Evolutionary conservation across 2,329 filamentous ascomycete genomes (phyloP).

Genomic region (Coleophoma crateriformis): DNA sequence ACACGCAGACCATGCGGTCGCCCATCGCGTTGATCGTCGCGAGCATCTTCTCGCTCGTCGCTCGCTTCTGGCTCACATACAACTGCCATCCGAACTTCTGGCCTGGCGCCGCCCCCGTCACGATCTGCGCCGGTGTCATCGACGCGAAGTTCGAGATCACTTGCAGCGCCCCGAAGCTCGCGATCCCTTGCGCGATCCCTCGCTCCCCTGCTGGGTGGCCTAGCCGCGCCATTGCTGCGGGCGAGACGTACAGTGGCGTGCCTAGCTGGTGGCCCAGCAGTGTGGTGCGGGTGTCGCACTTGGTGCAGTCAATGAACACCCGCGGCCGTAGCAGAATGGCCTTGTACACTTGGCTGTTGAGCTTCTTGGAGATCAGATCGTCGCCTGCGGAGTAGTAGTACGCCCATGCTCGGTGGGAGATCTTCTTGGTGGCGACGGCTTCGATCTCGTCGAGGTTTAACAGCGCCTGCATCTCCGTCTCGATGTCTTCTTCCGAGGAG

Average conservation of each 20-base stretch:
- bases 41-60: slow-evolving; percentile 78
- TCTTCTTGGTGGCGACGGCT: slow-evolving; percentile 69
- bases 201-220: slow-evolving; percentile 81
- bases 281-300: slow-evolving; percentile 71
- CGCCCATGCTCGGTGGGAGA: slow-evolving; percentile 82
- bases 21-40: slow-evolving; percentile 57
- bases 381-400: slow-evolving; percentile 92
- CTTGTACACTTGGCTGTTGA: slow-evolving; percentile 77
- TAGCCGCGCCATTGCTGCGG: slow-evolving; percentile 85
- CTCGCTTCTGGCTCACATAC: slow-evolving; percentile 80
- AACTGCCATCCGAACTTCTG: slow-evolving; percentile 94
- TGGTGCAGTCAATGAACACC: slow-evolving; percentile 80
- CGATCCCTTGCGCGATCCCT: slow-evolving; percentile 69
- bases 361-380: slow-evolving; percentile 71
- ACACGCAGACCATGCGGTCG: slow-evolving; percentile 74
- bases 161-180: slow-evolving; percentile 68
- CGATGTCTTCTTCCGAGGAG: slow-evolving; percentile 16
- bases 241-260: slow-evolving; percentile 76
- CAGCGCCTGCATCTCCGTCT: slow-evolving; percentile 52
- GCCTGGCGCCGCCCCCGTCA: slow-evolving; percentile 60
- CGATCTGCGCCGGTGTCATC: slow-evolving; percentile 88
- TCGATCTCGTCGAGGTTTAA: slow-evolving; percentile 92
- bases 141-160: slow-evolving; percentile 88
- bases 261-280: slow-evolving; percentile 69
- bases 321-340: slow-evolving; percentile 83